Evolutionary conservation across 768 basidiomycete genomes (phyloP).

Genomic region (Russula emetica): DNA sequence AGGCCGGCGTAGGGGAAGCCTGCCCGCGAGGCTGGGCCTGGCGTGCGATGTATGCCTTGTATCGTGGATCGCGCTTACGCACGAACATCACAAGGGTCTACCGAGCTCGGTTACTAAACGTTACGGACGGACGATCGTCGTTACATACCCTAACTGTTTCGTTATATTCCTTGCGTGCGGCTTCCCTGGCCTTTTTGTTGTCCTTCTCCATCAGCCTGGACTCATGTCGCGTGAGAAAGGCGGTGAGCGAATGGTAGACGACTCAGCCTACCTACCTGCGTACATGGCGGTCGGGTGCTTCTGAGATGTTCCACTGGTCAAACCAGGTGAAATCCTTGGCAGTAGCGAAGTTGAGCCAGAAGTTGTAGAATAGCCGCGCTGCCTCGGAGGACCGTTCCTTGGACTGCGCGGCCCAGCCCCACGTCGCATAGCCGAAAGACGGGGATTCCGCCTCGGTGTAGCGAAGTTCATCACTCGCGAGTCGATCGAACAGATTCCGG

Average conservation of each 20-base stretch:
- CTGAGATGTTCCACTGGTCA: conserved; percentile 75
- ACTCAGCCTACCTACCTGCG: conserved; percentile 51
- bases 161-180: conserved; percentile 86
- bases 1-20: conserved; percentile 21
- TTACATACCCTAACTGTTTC: conserved; percentile 74
- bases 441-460: conserved; percentile 55
- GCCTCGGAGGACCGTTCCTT: conserved; percentile 46
- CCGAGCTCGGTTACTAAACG: neutral
- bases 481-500: conserved; percentile 76
- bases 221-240: conserved; percentile 4
- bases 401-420: conserved; percentile 58
- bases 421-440: conserved; percentile 74
- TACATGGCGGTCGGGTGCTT: conserved; percentile 83
- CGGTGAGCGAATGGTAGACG: neutral
- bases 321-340: conserved; percentile 86
- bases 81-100: conserved; percentile 73
- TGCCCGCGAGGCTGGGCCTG: conserved; percentile 42
- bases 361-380: conserved; percentile 73
- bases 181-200: conserved; percentile 88
- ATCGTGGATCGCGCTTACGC: conserved; percentile 86
- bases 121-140: conserved; percentile 1
- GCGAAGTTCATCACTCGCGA: conserved; percentile 73
- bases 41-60: conserved; percentile 56
- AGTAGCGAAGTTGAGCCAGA: conserved; percentile 84
- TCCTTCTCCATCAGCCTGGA: conserved; percentile 91